phyloP scores from a whole-genome alignment of 306 rosid species.

The Casuarina cunninghamiana region DNA sequence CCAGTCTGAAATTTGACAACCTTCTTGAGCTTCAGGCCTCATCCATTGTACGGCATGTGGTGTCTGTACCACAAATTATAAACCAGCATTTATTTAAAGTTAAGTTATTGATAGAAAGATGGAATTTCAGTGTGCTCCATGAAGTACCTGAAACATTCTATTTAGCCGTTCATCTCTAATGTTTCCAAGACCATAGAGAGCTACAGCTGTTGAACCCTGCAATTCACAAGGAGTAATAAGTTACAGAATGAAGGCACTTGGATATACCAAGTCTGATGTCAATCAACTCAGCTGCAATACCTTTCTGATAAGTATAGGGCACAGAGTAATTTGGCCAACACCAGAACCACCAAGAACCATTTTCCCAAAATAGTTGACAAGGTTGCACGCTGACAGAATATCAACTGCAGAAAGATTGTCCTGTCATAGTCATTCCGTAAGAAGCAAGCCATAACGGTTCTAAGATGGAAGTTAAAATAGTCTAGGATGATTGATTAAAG shows the following conservation, averaged over 20 bases:
- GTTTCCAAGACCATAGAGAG: conserved; percentile 95
- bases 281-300: conserved; percentile 46
- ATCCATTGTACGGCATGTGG: conserved; percentile 99
- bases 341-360: conserved; percentile 97
- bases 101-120: conserved; percentile 17
- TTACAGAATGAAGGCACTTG: conserved; percentile 20
- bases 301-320: conserved; percentile 94
- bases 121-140: conserved; percentile 21
- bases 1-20: conserved; percentile 85
- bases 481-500: conserved; percentile 7
- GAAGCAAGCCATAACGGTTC: conserved; percentile 22
- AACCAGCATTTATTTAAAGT: conserved; percentile 20
- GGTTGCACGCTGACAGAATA: conserved; percentile 96
- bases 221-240: conserved; percentile 28
- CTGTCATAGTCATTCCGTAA: conserved; percentile 52
- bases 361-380: conserved; percentile 97
- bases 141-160: conserved; percentile 95
- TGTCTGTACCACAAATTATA: conserved; percentile 59
- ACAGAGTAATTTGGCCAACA: conserved; percentile 86
- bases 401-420: conserved; percentile 99
- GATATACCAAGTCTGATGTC: conserved; percentile 10
- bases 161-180: conserved; percentile 97
- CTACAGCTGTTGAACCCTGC: conserved; percentile 93
- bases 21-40: conserved; percentile 95
- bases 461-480: conserved; percentile 27